phyloP scores from a whole-genome alignment of 192 early-diverging fungal genomes.

The Allomyces javanicus region DNA sequence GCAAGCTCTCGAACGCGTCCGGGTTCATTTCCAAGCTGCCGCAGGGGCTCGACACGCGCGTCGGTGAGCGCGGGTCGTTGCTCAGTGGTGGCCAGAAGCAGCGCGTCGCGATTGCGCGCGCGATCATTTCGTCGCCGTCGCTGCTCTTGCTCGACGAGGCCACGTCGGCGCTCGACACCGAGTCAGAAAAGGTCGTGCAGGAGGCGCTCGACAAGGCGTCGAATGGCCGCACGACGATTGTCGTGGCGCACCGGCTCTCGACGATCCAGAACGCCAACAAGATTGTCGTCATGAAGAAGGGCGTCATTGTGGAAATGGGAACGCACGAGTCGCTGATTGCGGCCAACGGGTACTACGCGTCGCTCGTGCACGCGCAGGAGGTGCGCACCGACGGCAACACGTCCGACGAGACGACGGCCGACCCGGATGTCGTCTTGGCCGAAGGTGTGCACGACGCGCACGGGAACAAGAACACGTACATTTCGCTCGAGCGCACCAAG shows the following conservation, averaged over 20 bases:
- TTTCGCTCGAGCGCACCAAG: slow-evolving; percentile 1
- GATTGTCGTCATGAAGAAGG: slow-evolving; percentile 65
- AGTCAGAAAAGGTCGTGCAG: slow-evolving; percentile 60
- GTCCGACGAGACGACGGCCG: no score
- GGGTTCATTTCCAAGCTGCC: slow-evolving; percentile 71
- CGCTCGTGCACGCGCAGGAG: slow-evolving; percentile 43
- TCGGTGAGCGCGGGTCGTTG: slow-evolving; percentile 59
- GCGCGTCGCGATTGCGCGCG: slow-evolving; percentile 87
- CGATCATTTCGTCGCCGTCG: slow-evolving; percentile 65
- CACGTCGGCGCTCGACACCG: slow-evolving; percentile 66
- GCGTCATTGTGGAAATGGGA: slow-evolving; percentile 51
- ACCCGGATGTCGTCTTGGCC: no score
- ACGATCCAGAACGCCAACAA: slow-evolving; percentile 68
- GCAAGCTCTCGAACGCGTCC: slow-evolving; percentile 48
- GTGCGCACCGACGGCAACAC: slow-evolving; percentile 12
- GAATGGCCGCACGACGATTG: slow-evolving; percentile 65
- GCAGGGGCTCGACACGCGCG: slow-evolving; percentile 55
- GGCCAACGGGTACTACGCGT: slow-evolving; percentile 17
- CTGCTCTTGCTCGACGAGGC: slow-evolving; percentile 82
- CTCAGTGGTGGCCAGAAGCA: slow-evolving; percentile 86
- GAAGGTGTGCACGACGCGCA: no score
- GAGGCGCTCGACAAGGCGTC: slow-evolving; percentile 58
- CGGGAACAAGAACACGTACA: slow-evolving; percentile 3
- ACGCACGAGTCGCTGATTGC: slow-evolving; percentile 54
- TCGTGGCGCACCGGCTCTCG: slow-evolving; percentile 75